phyloP scores from a whole-genome alignment of 31 red algal species.

The Asparagopsis taxiformis region DNA sequence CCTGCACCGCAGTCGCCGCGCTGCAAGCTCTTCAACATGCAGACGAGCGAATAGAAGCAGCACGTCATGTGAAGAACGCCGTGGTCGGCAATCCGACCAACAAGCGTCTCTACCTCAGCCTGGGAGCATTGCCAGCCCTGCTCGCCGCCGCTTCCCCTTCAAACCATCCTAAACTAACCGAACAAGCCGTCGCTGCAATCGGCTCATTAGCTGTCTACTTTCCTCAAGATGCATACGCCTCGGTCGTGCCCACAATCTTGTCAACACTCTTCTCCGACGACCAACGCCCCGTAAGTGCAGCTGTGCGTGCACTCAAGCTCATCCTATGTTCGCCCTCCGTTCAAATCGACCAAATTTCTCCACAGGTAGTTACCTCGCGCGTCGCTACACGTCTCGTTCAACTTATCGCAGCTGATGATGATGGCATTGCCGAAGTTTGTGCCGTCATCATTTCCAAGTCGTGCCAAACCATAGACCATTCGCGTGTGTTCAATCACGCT shows the following conservation, averaged over 20 bases:
- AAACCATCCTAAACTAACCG: constrained; percentile 23
- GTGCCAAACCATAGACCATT: background rate
- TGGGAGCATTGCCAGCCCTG: constrained; percentile 23
- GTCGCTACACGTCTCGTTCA: constrained; percentile 28
- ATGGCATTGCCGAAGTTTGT: constrained; percentile 56
- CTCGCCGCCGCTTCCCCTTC: constrained; percentile 12
- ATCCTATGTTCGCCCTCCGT: constrained; percentile 26
- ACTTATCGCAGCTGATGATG: constrained; percentile 20
- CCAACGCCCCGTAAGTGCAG: constrained; percentile 33
- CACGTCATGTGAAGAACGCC: constrained; percentile 59
- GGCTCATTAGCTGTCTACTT: constrained; percentile 46
- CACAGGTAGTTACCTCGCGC: constrained; percentile 5
- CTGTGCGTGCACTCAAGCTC: constrained; percentile 50
- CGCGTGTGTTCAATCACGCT: constrained; percentile 21
- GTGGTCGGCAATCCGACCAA: constrained; percentile 64
- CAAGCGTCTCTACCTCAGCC: constrained; percentile 45
- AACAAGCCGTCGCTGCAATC: constrained; percentile 45
- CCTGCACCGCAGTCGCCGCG: too few relatives aligned
- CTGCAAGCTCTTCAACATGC: background rate
- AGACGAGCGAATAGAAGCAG: background rate
- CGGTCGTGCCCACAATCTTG: constrained; percentile 18
- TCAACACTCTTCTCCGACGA: constrained; percentile 30
- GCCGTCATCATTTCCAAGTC: constrained; percentile 40
- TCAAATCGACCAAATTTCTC: constrained; percentile 11
- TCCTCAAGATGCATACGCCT: background rate